phyloP scores from a whole-genome alignment of 2,329 filamentous ascomycete genomes.

The Fusarium kyushuense region DNA sequence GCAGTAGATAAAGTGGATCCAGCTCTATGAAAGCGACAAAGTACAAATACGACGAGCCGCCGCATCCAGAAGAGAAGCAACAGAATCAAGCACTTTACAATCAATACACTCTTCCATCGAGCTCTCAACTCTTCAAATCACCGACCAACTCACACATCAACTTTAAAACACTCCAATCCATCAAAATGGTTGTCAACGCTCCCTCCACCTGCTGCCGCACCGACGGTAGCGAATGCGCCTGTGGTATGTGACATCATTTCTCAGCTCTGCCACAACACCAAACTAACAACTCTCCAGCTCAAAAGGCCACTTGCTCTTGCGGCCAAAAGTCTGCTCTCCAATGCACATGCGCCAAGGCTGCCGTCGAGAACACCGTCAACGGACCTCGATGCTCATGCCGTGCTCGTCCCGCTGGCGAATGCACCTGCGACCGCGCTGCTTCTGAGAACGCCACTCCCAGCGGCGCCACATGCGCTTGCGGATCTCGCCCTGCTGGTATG shows the following conservation, averaged over 20 bases:
- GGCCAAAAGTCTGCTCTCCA: conserved; percentile 87
- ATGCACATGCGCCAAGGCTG: conserved; percentile 85
- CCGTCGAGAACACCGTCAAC: conserved; percentile 77
- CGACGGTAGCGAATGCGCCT: conserved; percentile 63
- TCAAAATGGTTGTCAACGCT: conserved; percentile 51
- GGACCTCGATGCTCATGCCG: conserved; percentile 87
- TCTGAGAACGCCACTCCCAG: conserved; percentile 74
- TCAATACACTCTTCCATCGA: not conserved
- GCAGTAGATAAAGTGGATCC: conserved; percentile 31
- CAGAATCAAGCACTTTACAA: conserved; percentile 19
- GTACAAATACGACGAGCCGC: conserved; percentile 46
- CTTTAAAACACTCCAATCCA: conserved; percentile 9
- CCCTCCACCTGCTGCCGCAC: conserved; percentile 69
- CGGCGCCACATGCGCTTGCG: conserved; percentile 80
- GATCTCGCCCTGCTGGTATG: conserved; percentile 77
- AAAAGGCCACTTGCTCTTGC: conserved; percentile 84
- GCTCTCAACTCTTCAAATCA: not conserved
- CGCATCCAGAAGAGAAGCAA: conserved; percentile 10
- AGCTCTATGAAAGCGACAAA: conserved; percentile 1
- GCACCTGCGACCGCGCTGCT: conserved; percentile 80
- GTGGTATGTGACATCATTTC: conserved; percentile 61
- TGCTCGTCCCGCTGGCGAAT: conserved; percentile 80
- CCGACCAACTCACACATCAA: not conserved
- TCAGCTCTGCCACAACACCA: not conserved
- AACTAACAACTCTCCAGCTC: conserved; percentile 56